Percentiles rank a stretch among this genome's conserved stretches.
Conservation (phyloP, 371 early-diverging fungal species). For the Rozella allomycis region DNA sequence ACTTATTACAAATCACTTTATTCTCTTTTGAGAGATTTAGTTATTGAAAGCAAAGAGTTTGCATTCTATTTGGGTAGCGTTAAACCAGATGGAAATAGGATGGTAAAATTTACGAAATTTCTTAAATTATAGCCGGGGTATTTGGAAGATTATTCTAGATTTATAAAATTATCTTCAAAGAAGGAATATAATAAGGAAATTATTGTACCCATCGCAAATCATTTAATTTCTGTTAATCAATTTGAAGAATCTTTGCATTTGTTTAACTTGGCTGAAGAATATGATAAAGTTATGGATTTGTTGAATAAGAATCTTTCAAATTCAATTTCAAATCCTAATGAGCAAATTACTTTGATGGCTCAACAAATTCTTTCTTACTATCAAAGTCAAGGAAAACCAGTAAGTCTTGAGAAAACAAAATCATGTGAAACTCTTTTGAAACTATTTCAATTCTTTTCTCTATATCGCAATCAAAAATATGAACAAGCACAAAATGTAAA, state of each 20-base stretch:
- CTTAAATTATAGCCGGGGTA: constrained; percentile 22
- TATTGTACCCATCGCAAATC: constrained; percentile 39
- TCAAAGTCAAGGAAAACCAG: constrained; percentile 14
- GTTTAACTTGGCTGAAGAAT: constrained; percentile 48
- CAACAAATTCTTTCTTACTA: constrained; percentile 24
- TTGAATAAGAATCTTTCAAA: constrained; percentile 36
- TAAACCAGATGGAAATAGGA: too few relatives aligned
- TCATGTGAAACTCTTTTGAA: too few relatives aligned
- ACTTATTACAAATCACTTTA: too few relatives aligned
- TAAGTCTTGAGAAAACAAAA: too few relatives aligned
- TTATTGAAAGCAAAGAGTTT: too few relatives aligned
- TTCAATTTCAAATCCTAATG: not conserved
- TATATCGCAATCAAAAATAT: too few relatives aligned
- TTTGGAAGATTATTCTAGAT: constrained; percentile 31
- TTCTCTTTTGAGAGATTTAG: too few relatives aligned
- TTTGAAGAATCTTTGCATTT: constrained; percentile 48
- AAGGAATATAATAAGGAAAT: constrained; percentile 37
- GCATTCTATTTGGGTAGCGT: too few relatives aligned
- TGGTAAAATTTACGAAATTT: too few relatives aligned
- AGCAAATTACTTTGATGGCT: constrained; percentile 8
- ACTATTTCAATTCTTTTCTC: too few relatives aligned
- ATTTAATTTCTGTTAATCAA: constrained; percentile 26
- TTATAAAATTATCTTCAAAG: constrained; percentile 29
- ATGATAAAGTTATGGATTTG: constrained; percentile 47
- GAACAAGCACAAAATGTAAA: too few relatives aligned